A percentile compares a stretch with the other conserved stretches of the same genome.
These are phyloP conservation scores for Theileria luwenshuni DNA, from an alignment of 169 alveolate species.

Conservation along the genomic window DNA sequence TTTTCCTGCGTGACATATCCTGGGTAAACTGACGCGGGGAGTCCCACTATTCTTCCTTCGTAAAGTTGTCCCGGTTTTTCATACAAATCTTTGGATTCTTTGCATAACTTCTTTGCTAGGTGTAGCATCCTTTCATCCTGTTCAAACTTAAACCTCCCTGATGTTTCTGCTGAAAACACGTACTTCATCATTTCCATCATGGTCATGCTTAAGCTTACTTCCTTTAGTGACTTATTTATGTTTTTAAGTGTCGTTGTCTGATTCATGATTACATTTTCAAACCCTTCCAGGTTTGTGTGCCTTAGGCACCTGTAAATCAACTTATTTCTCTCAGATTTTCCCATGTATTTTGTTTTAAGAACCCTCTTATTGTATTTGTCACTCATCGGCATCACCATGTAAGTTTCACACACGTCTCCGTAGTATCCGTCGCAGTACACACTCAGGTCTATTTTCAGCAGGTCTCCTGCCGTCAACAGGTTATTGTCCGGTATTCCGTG, in stretches of 20 bases:
- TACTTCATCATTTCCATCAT: neutral
- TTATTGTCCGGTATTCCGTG: constrained; percentile 78
- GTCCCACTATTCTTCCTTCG: constrained; percentile 48
- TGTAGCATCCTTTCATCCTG: constrained; percentile 4
- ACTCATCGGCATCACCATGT: constrained; percentile 62
- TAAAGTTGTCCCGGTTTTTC: constrained; percentile 13
- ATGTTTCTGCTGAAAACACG: neutral
- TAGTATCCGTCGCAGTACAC: constrained; percentile 70
- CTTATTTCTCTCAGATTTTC: constrained; percentile 59
- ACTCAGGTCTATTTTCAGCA: constrained; percentile 72
- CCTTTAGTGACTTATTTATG: neutral
- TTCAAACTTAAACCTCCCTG: neutral
- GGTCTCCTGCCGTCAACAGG: constrained; percentile 70
- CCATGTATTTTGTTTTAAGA: constrained; percentile 27
- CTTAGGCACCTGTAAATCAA: constrained; percentile 17
- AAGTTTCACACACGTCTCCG: constrained; percentile 79
- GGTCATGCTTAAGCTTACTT: no score
- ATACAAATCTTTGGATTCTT: neutral
- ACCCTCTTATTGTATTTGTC: constrained; percentile 14
- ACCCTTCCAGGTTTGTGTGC: constrained; percentile 37
- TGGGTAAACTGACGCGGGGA: constrained; percentile 28
- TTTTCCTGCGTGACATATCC: constrained; percentile 7
- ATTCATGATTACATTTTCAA: neutral
- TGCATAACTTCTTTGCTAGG: neutral
- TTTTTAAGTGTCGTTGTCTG: neutral